Percentiles rank a stretch among this genome's conserved stretches.
Evolutionary conservation across 139 green algal species (phyloP).

Genomic region (Zygnema cylindricum): DNA sequence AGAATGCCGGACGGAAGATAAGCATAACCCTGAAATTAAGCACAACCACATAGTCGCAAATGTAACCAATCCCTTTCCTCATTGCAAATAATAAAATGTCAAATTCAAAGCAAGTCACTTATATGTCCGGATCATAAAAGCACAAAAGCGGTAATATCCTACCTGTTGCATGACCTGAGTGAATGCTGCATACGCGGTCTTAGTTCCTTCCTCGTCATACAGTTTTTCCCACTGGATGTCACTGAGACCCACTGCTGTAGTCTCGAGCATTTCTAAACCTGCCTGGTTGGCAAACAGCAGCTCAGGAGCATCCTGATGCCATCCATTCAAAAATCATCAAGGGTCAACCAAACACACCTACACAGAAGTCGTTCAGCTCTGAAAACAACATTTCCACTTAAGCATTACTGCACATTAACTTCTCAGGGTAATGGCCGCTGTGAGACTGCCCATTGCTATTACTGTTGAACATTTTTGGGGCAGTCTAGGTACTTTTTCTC

Average conservation of each 20-base stretch:
- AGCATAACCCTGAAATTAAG: slow-evolving; percentile 28
- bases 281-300: slow-evolving; percentile 50
- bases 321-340: slow-evolving; percentile 25
- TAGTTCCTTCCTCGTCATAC: slow-evolving; percentile 39
- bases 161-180: slow-evolving; percentile 52
- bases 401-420: too few species aligned
- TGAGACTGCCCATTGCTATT: too few species aligned
- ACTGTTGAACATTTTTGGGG: too few species aligned
- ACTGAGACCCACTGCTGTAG: slow-evolving; percentile 7
- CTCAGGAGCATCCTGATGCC: slow-evolving; percentile 39
- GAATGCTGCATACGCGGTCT: slow-evolving; percentile 17
- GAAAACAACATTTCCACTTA: too few species aligned
- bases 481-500: too few species aligned
- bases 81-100: too few species aligned
- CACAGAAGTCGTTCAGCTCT: neutral
- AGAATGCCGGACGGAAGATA: slow-evolving; percentile 36
- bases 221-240: slow-evolving; percentile 48
- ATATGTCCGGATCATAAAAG: too few species aligned
- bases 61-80: too few species aligned
- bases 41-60: too few species aligned
- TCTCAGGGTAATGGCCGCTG: neutral
- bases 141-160: neutral
- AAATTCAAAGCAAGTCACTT: too few species aligned
- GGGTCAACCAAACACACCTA: neutral
- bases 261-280: slow-evolving; percentile 51